Percentiles rank a stretch among this genome's conserved stretches.
Evolutionary conservation across 495 filamentous ascomycete species (phyloP).

Genomic region (Penicillium taxi): DNA sequence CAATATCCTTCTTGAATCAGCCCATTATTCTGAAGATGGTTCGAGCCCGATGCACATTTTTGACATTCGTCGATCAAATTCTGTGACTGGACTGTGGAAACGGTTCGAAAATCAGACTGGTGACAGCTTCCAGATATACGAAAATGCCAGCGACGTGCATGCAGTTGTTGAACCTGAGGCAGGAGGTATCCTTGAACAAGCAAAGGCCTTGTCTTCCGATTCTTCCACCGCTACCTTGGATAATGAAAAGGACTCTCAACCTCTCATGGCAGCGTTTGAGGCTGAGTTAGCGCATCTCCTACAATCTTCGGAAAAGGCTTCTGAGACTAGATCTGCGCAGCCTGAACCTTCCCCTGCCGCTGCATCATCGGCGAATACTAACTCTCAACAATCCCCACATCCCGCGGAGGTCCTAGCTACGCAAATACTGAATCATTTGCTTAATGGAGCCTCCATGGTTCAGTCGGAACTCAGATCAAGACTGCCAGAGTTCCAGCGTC

Average conservation of each 20-base stretch:
- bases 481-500: slow-evolving; percentile 34
- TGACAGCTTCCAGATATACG: not conserved
- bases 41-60: slow-evolving; percentile 37
- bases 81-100: slow-evolving; percentile 37
- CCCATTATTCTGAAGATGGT: slow-evolving; percentile 9
- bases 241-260: slow-evolving; percentile 18
- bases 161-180: slow-evolving; percentile 1
- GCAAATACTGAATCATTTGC: slow-evolving; percentile 27
- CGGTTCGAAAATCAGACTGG: slow-evolving; percentile 17
- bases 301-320: slow-evolving; percentile 15
- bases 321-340: slow-evolving; percentile 11
- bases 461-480: slow-evolving; percentile 30
- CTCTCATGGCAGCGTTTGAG: slow-evolving; percentile 45
- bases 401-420: slow-evolving; percentile 24
- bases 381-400: slow-evolving; percentile 14
- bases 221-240: slow-evolving; percentile 1
- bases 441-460: slow-evolving; percentile 29
- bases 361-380: slow-evolving; percentile 9
- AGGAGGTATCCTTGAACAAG: slow-evolving; percentile 1
- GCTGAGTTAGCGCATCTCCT: slow-evolving; percentile 44
- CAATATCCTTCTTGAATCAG: slow-evolving; percentile 2
- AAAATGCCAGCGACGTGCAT: not conserved
- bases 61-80: slow-evolving; percentile 41
- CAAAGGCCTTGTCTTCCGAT: no score
- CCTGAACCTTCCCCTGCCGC: slow-evolving; percentile 9